Evolutionary conservation across 1,139 yeast genomes (phyloP).

Genomic region (Meyerozyma athensensis): DNA sequence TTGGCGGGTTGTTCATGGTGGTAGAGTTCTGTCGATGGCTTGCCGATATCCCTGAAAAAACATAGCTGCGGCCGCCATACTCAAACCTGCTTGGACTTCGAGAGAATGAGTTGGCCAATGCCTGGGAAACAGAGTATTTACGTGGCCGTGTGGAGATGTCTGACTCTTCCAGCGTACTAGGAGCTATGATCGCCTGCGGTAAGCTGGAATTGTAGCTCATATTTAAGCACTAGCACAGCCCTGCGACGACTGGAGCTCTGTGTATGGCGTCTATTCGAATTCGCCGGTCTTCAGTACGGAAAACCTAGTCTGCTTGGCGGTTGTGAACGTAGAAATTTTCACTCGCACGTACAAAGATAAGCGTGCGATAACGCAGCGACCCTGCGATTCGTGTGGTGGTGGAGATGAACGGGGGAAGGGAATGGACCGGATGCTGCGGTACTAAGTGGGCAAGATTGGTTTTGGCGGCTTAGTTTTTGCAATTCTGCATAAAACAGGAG

Average conservation of each 20-base stretch:
- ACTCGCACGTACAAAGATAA: too few relatives aligned
- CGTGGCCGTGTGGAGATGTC: constrained; percentile 7
- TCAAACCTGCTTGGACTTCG: constrained; percentile 28
- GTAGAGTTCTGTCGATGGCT: constrained; percentile 18
- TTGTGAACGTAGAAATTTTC: too few relatives aligned
- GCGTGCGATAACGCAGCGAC: too few relatives aligned
- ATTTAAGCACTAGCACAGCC: not conserved
- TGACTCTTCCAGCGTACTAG: not conserved
- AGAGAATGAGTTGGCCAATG: constrained; percentile 19
- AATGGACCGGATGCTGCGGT: too few relatives aligned
- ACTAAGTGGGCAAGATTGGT: too few relatives aligned
- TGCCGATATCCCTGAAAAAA: constrained; percentile 16
- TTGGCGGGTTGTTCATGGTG: constrained; percentile 25
- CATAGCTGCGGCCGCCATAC: constrained; percentile 43
- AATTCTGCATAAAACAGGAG: too few relatives aligned
- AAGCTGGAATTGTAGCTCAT: constrained; percentile 1
- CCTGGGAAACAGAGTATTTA: constrained; percentile 24
- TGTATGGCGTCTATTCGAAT: too few relatives aligned
- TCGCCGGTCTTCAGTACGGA: too few relatives aligned
- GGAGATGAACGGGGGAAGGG: too few relatives aligned
- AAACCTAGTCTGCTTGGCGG: too few relatives aligned
- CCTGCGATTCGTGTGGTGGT: too few relatives aligned
- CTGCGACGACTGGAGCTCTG: not conserved
- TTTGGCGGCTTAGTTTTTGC: too few relatives aligned
- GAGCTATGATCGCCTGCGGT: not conserved